A percentile compares a stretch with the other conserved stretches of the same genome.
Evolutionary conservation across 2,329 filamentous ascomycete genomes (phyloP).

Genomic region (Aureobasidium musti): DNA sequence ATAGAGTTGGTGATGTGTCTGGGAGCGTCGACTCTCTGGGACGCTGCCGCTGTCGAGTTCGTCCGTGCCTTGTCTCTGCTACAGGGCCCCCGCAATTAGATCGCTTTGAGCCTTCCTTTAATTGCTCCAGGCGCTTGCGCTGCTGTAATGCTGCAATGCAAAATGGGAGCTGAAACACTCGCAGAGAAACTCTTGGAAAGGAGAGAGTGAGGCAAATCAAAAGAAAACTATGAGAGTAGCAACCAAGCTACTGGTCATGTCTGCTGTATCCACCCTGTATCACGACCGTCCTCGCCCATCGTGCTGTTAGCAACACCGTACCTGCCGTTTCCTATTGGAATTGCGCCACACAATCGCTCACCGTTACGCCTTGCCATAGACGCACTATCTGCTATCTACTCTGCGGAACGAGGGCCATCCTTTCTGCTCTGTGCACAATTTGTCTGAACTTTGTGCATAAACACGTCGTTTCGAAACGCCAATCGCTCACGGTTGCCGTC

Average conservation of each 20-base stretch:
- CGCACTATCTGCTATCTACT: neutral
- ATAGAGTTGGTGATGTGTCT: constrained; percentile 1
- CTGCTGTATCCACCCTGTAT: constrained; percentile 13
- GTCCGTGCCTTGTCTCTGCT: constrained; percentile 9
- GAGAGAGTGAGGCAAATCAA: constrained; percentile 9
- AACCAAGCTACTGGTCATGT: constrained; percentile 12
- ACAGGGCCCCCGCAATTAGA: constrained; percentile 17
- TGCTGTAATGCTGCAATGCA: constrained; percentile 5
- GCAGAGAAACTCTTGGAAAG: neutral
- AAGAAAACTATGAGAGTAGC: neutral
- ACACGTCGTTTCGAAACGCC: neutral
- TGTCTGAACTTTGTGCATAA: constrained; percentile 12
- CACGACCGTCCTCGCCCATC: constrained; percentile 10
- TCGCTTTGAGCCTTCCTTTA: constrained; percentile 13
- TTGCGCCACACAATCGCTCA: constrained; percentile 25
- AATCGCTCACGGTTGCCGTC: constrained; percentile 1
- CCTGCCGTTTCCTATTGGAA: constrained; percentile 23
- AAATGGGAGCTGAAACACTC: constrained; percentile 13
- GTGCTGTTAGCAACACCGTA: constrained; percentile 11
- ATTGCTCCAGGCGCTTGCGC: constrained; percentile 15
- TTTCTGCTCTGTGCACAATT: neutral
- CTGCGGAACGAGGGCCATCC: neutral
- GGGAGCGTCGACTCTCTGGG: constrained; percentile 1
- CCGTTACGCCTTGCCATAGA: constrained; percentile 16
- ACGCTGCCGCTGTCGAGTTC: neutral